phyloP scores from a whole-genome alignment of 176 grass and related monocot genomes.

The Metroxylon sagu region DNA sequence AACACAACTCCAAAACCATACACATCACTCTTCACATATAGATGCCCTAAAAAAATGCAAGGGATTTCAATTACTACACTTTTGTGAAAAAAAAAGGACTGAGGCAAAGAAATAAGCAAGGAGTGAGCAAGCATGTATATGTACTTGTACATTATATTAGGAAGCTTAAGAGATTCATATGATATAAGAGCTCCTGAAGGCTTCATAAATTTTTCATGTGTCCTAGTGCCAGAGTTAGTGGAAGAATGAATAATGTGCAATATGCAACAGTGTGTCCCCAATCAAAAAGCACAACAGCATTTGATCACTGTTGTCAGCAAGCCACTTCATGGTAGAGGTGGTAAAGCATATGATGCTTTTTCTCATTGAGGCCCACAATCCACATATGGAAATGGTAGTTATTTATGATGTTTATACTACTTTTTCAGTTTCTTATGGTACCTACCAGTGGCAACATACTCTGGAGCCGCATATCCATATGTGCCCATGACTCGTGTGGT shows the following conservation, averaged over 20 bases:
- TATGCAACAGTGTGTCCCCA: slow-evolving; percentile 5
- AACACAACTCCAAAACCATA: slow-evolving; percentile 80
- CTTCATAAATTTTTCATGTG: background rate
- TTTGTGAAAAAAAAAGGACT: too few relatives aligned
- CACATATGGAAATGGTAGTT: too few relatives aligned
- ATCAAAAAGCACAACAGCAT: slow-evolving; percentile 15
- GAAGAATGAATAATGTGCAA: background rate
- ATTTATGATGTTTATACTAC: too few relatives aligned
- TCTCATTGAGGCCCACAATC: too few relatives aligned
- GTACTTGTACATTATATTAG: too few relatives aligned
- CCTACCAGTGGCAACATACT: slow-evolving; percentile 81
- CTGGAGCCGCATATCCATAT: slow-evolving; percentile 76
- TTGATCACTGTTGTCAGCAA: slow-evolving; percentile 15
- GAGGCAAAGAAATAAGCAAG: background rate
- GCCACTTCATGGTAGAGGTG: slow-evolving; percentile 8
- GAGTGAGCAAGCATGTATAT: too few relatives aligned
- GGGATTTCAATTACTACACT: too few relatives aligned
- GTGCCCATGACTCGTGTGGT: slow-evolving; percentile 90
- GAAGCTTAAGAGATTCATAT: too few relatives aligned
- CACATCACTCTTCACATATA: slow-evolving; percentile 94
- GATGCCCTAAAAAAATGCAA: slow-evolving; percentile 39
- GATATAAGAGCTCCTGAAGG: too few relatives aligned
- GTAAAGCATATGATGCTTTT: background rate
- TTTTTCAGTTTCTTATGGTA: background rate
- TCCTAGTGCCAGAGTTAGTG: background rate